Conservation (phyloP, 371 early-diverging fungal genomes). For the Apophysomyces ossiformis region DNA sequence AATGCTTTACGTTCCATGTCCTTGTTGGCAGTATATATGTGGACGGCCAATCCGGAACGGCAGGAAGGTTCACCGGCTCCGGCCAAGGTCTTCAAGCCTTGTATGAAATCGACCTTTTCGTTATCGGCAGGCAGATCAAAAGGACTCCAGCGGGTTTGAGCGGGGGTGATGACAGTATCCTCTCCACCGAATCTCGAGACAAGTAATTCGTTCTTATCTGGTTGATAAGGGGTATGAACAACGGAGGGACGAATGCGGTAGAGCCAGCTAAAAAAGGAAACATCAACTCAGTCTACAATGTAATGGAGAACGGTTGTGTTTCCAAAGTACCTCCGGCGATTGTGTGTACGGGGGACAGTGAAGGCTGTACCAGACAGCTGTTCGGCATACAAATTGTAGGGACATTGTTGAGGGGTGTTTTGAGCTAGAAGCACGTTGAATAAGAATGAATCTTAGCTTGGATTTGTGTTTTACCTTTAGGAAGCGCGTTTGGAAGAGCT, state of each 20-base stretch:
- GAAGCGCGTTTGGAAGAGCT: constrained; percentile 86
- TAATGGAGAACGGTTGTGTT: background rate
- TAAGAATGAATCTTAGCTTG: background rate
- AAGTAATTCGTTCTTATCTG: constrained; percentile 40
- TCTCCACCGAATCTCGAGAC: constrained; percentile 63
- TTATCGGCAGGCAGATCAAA: constrained; percentile 70
- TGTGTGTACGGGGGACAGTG: constrained; percentile 85
- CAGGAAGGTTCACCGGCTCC: constrained; percentile 90
- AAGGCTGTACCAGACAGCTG: constrained; percentile 96
- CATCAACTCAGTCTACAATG: background rate
- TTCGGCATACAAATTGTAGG: constrained; percentile 93
- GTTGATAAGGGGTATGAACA: constrained; percentile 78
- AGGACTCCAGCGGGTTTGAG: constrained; percentile 94
- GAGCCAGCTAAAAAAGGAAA: constrained; percentile 73
- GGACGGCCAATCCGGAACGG: constrained; percentile 82
- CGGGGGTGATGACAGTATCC: constrained; percentile 70
- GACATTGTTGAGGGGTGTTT: constrained; percentile 92
- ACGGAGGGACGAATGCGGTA: constrained; percentile 96
- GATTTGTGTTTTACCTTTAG: constrained; percentile 61
- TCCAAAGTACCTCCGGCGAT: constrained; percentile 75
- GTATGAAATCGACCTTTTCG: constrained; percentile 75
- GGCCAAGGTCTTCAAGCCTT: constrained; percentile 84
- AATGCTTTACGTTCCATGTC: constrained; percentile 83
- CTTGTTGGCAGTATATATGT: constrained; percentile 80
- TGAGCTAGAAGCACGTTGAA: constrained; percentile 57